Conservation (phyloP, 805 yeast species). For the Scheffersomyces amazonensis region DNA sequence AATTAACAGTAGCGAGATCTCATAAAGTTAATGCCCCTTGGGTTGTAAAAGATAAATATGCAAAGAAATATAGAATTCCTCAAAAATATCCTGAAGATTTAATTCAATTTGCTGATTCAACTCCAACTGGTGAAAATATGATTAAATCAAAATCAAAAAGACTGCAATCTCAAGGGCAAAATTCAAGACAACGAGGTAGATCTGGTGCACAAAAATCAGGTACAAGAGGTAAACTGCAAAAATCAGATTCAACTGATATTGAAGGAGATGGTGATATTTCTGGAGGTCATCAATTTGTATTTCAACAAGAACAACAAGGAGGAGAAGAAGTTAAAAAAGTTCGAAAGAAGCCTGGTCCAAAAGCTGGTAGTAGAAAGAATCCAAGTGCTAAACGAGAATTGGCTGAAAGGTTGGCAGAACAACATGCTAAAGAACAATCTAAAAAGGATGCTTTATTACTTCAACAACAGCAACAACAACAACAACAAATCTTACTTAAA, state of each 20-base stretch:
- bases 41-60: slow-evolving; percentile 81
- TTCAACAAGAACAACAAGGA: not conserved
- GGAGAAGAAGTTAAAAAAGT: not conserved
- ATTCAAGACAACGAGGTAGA: not conserved
- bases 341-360: not conserved
- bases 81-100: slow-evolving; percentile 57
- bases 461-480: slow-evolving; percentile 2
- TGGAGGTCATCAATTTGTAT: not conserved
- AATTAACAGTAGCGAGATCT: slow-evolving; percentile 73
- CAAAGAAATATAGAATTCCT: slow-evolving; percentile 64
- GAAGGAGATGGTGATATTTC: too few relatives aligned
- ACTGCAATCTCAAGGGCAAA: not conserved
- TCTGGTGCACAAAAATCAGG: slow-evolving; percentile 2
- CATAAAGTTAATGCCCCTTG: slow-evolving; percentile 92
- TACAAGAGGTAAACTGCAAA: slow-evolving; percentile 1
- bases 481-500: slow-evolving; percentile 3
- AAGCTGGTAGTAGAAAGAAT: not conserved
- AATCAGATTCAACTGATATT: not conserved
- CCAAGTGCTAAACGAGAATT: not conserved
- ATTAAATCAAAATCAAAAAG: slow-evolving; percentile 7
- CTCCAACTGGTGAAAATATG: slow-evolving; percentile 28
- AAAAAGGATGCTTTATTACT: slow-evolving; percentile 5
- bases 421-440: slow-evolving; percentile 1
- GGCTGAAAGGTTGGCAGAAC: not conserved
- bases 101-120: slow-evolving; percentile 34